Base-by-base conservation (phyloP, 2,329 filamentous ascomycete species). In the Pseudocercospora cruenta region DNA sequence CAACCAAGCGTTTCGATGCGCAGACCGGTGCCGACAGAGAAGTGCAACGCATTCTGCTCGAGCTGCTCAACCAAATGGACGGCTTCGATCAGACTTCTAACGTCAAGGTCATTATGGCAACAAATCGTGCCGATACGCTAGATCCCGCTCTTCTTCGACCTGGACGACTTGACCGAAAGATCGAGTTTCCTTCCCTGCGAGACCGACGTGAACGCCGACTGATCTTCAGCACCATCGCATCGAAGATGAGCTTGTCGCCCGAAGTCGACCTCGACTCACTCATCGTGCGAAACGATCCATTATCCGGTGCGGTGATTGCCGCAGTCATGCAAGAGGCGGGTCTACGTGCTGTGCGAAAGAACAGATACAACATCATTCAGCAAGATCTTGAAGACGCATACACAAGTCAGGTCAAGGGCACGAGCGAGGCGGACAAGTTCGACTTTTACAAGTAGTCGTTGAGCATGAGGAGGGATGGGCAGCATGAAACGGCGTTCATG, bases 31-130 rank as follows among this genome's bases (percentile, higher is more conserved):
- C 95, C 71, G 95, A 99, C 78, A 89, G 95, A 82, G 95, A 99
- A 82, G 95, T 99, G 16, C 95, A 99, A 84, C 94, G 95, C 86
- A 99, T 99, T 76, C 85, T 99, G 66, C 90, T 99, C 67, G 95
- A 99, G 80, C 84, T 99, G 72, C 90, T 99, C 70, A 99, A 99
- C 83, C 95, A 99, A 82, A 99, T 99, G 95, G 95, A 99, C 79
- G 95, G 95, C 71, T 99, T 99, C 84, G 95, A 99, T 80, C 95
- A 99, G 82, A 97, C 93, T 0, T 92, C 93, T 79, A 99, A 99
- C 81, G 95, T 99, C 82, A 99, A 99, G 85, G 95, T 99, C 79
- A 99, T 99, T 83, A 99, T 99, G 95, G 95, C 95, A 72, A 99
- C 95, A 72, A 99, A 99, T 85, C 91, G 95, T 79, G 94, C 95